phyloP scores from a whole-genome alignment of 1,284 basidiomycete genomes.

The Heterobasidion irregulare region DNA sequence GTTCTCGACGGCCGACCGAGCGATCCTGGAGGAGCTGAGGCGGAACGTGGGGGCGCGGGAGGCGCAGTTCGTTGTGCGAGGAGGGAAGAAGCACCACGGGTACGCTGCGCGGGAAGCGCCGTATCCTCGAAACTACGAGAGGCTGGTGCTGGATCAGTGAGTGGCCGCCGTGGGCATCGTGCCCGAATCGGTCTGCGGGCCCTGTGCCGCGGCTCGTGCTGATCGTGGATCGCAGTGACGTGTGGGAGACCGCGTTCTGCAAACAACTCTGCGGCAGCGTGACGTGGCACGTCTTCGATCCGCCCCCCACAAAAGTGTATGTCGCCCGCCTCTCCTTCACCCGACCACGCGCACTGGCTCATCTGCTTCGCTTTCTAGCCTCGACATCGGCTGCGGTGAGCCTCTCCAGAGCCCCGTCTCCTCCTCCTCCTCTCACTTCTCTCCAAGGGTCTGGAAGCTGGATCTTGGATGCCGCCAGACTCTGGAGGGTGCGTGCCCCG shows the following conservation, averaged over 20 bases:
- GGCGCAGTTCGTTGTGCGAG: slow-evolving; percentile 45
- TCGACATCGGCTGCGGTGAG: slow-evolving; percentile 63
- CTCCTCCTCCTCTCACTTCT: not conserved
- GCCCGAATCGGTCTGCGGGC: not conserved
- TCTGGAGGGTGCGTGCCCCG: slow-evolving; percentile 45
- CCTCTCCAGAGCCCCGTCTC: too few relatives aligned
- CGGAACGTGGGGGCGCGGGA: slow-evolving; percentile 40
- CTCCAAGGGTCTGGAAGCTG: slow-evolving; percentile 52
- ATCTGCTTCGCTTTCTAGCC: slow-evolving; percentile 21
- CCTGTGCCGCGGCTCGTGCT: slow-evolving; percentile 5
- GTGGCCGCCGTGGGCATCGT: slow-evolving; percentile 17
- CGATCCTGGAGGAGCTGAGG: slow-evolving; percentile 47
- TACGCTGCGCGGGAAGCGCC: slow-evolving; percentile 42
- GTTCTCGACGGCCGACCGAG: slow-evolving; percentile 51
- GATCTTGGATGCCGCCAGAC: slow-evolving; percentile 51
- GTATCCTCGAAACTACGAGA: slow-evolving; percentile 58
- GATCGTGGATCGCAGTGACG: slow-evolving; percentile 34
- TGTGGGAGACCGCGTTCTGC: slow-evolving; percentile 56
- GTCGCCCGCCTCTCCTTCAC: slow-evolving; percentile 14
- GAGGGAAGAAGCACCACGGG: slow-evolving; percentile 47
- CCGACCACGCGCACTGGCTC: slow-evolving; percentile 3
- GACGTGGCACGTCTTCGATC: slow-evolving; percentile 54
- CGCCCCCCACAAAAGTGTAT: slow-evolving; percentile 52
- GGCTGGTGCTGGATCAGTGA: slow-evolving; percentile 54
- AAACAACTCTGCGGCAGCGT: slow-evolving; percentile 44